A percentile compares a stretch with the other conserved stretches of the same genome.
These are phyloP conservation scores for Phytophthora capsici DNA, from an alignment of 352 stramenopile species.

Conservation along the genomic window DNA sequence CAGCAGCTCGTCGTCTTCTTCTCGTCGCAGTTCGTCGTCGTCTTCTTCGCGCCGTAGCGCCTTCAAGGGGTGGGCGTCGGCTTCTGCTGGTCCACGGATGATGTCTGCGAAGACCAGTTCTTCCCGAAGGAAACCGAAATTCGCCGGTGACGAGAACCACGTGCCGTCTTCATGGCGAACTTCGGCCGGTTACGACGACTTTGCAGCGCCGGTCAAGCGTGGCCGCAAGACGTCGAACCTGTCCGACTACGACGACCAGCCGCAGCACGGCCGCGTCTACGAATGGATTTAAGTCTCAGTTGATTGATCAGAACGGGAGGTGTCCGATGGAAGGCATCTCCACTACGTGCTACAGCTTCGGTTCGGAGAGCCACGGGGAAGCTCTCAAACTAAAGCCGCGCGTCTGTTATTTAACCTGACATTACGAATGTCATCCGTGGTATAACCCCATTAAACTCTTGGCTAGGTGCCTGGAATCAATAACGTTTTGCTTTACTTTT, in stretches of 20 bases:
- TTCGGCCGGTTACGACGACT: constrained; percentile 22
- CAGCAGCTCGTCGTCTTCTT: constrained; percentile 33
- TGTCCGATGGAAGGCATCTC: constrained; percentile 35
- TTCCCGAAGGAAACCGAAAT: constrained; percentile 12
- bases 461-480: constrained; percentile 18
- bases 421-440: constrained; percentile 27
- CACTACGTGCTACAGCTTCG: constrained; percentile 18
- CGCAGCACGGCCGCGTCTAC: constrained; percentile 29
- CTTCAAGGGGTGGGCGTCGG: constrained; percentile 37
- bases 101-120: constrained; percentile 18
- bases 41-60: constrained; percentile 24
- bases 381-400: constrained; percentile 13
- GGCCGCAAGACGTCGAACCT: constrained; percentile 27
- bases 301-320: constrained; percentile 33
- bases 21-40: constrained; percentile 27
- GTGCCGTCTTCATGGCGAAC: constrained; percentile 23
- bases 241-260: constrained; percentile 25
- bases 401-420: constrained; percentile 49
- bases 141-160: constrained; percentile 16
- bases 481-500: constrained; percentile 23
- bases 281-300: constrained; percentile 41
- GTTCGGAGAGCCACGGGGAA: constrained; percentile 17
- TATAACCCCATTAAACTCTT: constrained; percentile 25
- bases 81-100: constrained; percentile 38
- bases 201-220: constrained; percentile 18